Evolutionary conservation across 192 early-diverging fungal genomes (phyloP).

Genomic region (Bifiguratus adelaidae): DNA sequence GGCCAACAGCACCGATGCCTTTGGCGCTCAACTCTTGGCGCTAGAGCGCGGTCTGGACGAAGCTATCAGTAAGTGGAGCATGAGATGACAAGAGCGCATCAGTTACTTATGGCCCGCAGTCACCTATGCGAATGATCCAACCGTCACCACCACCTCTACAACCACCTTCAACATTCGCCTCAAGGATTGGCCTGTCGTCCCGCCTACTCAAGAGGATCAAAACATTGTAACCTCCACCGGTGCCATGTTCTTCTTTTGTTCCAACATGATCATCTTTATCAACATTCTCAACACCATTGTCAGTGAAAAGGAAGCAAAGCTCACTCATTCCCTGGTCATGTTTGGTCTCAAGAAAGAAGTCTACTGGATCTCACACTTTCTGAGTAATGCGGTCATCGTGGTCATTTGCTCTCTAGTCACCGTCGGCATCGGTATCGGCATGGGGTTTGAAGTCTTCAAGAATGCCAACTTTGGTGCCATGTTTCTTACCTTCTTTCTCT

Average conservation of each 20-base stretch:
- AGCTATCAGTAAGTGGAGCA: too few species aligned
- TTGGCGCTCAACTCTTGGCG: too few species aligned
- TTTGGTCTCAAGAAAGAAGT: conserved; percentile 62
- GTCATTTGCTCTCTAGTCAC: conserved; percentile 47
- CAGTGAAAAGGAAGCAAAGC: conserved; percentile 58
- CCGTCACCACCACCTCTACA: too few species aligned
- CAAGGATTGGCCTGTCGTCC: conserved; percentile 61
- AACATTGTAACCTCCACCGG: conserved; percentile 47
- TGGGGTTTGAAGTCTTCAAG: conserved; percentile 51
- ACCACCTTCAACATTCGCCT: conserved; percentile 33
- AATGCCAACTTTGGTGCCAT: conserved; percentile 46
- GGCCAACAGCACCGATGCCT: too few species aligned
- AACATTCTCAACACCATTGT: conserved; percentile 56
- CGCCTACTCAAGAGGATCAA: conserved; percentile 37
- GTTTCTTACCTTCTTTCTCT: conserved; percentile 56
- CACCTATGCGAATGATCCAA: too few species aligned
- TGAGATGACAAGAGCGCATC: too few species aligned
- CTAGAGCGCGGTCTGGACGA: too few species aligned
- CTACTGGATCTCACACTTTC: conserved; percentile 57
- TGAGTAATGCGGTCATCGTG: conserved; percentile 44
- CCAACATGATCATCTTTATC: conserved; percentile 44
- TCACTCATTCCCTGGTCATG: conserved; percentile 65
- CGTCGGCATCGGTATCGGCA: conserved; percentile 42
- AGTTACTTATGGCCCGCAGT: too few species aligned
- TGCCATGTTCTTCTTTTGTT: conserved; percentile 43